Base-by-base conservation (phyloP, 129 eudicot species). In the Smallanthus sonchifolius region DNA sequence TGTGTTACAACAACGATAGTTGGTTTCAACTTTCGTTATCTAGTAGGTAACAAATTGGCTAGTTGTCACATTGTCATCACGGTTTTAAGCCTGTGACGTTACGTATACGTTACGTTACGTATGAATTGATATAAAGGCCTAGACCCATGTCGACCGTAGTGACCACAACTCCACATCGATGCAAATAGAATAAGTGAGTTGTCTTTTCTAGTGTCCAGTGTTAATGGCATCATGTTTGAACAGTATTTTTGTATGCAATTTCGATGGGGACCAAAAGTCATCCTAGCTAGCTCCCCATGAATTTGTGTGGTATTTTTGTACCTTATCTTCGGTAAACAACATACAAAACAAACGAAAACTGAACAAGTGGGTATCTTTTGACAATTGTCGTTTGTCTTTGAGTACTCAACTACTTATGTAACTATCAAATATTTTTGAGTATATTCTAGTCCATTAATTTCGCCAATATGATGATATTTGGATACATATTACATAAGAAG, bases 121-220 rank as follows among this genome's bases (percentile, higher is more conserved):
- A 45, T 74, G 13, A 10, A 47, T 35, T 15, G 11, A 30, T 4
- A 35, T 51, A 9, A 38, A 38, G 14, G n/a, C 30, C 28, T 64
- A 62, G 42, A 14, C 4, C 63, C 75, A 48, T 19, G 79, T 9
- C 28, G 24, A 6, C 17, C 6, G 4, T 70, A 63, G 82, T 71
- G 77, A 78, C 82, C 82, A 78, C 82, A 78, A 78, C 48, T 78
- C 69, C 78, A 79, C 74, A 64, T 40, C 40, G 61, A 73, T 72
- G 78, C 51, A 79, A 79, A 73, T 72, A 72, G 74, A 72, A 79
- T 64, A 79, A 43, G 78, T 39, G 56, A 51, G 28, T 79, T 79
- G 83, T 79, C 78, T 72, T 79, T 79, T 63, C 62, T 72, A 64
- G 77, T 72, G 83, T 79, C 83, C 69, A 40, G 60, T 52, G 83